These are phyloP conservation scores for Mortierella hygrophila DNA, from an alignment of 192 early-diverging fungal genomes.

Conservation along the genomic window DNA sequence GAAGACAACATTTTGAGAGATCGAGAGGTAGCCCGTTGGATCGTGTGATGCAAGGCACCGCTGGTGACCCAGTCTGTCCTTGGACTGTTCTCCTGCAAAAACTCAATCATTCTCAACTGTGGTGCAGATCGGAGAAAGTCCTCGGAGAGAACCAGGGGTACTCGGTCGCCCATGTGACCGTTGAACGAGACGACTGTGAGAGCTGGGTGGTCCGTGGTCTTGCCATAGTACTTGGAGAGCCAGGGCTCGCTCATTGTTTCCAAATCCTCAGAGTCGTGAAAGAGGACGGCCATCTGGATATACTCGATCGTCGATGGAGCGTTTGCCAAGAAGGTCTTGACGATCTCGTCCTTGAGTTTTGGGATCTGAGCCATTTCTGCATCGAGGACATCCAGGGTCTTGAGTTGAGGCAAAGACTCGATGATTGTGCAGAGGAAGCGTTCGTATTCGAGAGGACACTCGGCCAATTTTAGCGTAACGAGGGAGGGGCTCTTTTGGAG, in stretches of 20 bases:
- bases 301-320: background rate
- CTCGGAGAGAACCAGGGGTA: background rate
- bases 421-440: conserved; percentile 1
- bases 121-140: conserved; percentile 2
- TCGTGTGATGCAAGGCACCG: background rate
- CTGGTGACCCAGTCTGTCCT: background rate
- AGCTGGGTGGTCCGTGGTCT: background rate
- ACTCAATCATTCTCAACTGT: background rate
- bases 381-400: background rate
- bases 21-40: background rate
- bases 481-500: background rate
- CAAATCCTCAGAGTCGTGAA: background rate
- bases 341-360: background rate
- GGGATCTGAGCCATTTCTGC: conserved; percentile 1
- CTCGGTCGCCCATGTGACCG: background rate
- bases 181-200: conserved; percentile 3
- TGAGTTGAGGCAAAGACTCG: background rate
- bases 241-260: background rate
- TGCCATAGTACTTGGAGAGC: background rate
- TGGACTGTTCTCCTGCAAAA: background rate
- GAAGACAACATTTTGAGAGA: background rate
- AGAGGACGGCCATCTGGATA: conserved; percentile 3
- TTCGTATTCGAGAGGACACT: background rate
- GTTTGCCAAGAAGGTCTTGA: background rate
- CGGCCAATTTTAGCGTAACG: background rate